Conservation (phyloP, 1,139 yeast species). For the Suhomyces terraborum region DNA sequence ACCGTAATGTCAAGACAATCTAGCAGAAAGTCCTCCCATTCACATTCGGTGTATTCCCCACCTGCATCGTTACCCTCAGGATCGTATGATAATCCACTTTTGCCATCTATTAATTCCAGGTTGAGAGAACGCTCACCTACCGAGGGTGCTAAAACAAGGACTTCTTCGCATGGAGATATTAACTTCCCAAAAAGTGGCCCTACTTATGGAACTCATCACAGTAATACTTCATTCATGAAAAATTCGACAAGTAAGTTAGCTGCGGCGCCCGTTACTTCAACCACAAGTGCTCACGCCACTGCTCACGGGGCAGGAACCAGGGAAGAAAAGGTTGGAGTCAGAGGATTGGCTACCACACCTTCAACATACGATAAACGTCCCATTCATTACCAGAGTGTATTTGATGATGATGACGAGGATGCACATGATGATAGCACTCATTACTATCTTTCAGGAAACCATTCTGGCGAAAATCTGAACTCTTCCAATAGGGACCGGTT, state of each 20-base stretch:
- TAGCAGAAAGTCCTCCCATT: slow-evolving; percentile 39
- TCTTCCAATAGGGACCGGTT: slow-evolving; percentile 7
- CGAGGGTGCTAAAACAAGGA: slow-evolving; percentile 4
- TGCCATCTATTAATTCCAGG: slow-evolving; percentile 48
- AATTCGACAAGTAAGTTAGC: slow-evolving; percentile 18
- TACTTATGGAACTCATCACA: slow-evolving; percentile 15
- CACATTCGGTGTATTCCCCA: slow-evolving; percentile 30
- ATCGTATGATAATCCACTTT: slow-evolving; percentile 38
- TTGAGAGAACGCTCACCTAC: slow-evolving; percentile 31
- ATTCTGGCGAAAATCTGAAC: slow-evolving; percentile 10
- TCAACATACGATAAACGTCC: slow-evolving; percentile 29
- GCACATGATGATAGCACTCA: slow-evolving; percentile 15
- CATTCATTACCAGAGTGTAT: slow-evolving; percentile 50
- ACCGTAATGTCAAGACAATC: slow-evolving; percentile 22
- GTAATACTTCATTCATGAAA: slow-evolving; percentile 22
- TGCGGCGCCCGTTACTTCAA: slow-evolving; percentile 26
- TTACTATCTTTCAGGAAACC: slow-evolving; percentile 7
- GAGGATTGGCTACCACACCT: slow-evolving; percentile 44
- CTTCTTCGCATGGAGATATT: slow-evolving; percentile 12
- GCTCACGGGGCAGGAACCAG: slow-evolving; percentile 14
- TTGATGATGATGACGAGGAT: slow-evolving; percentile 56
- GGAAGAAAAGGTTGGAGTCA: slow-evolving; percentile 18
- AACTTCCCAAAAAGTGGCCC: slow-evolving; percentile 12
- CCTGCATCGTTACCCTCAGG: slow-evolving; percentile 38
- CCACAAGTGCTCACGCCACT: slow-evolving; percentile 27